Conservation (phyloP, 2,329 filamentous ascomycete species). For the Epichloe sylvatica region DNA sequence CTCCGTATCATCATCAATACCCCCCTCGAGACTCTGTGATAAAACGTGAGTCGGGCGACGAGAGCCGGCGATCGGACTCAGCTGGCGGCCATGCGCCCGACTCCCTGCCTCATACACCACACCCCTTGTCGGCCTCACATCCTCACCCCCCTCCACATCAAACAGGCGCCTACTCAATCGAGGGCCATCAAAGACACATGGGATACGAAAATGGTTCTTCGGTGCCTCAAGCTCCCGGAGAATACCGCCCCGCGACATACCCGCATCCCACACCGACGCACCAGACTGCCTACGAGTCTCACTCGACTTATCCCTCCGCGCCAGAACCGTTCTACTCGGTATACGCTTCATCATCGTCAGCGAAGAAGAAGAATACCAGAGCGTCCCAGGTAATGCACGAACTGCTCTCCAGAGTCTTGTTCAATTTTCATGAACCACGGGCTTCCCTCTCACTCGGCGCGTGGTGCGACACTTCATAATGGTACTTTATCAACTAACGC, state of each 20-base stretch:
- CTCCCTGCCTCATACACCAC: conserved; percentile 18
- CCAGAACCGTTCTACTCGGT: conserved; percentile 26
- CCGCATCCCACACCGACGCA: conserved; percentile 28
- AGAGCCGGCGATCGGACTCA: conserved; percentile 38
- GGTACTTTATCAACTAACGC: too few species aligned
- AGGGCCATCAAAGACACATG: conserved; percentile 38
- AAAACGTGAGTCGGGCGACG: conserved; percentile 42
- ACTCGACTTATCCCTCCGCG: conserved; percentile 16
- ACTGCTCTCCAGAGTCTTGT: not conserved
- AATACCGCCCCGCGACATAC: conserved; percentile 28
- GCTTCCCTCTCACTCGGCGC: not conserved
- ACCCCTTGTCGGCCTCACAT: conserved; percentile 19
- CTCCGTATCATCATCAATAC: conserved; percentile 29
- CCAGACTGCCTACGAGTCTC: conserved; percentile 24
- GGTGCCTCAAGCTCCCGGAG: conserved; percentile 30
- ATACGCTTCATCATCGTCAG: conserved; percentile 27
- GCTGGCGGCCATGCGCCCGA: conserved; percentile 29
- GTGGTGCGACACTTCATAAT: too few species aligned
- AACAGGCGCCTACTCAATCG: conserved; percentile 23
- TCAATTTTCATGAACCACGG: not conserved
- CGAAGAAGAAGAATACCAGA: conserved; percentile 49
- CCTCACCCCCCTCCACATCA: conserved; percentile 15
- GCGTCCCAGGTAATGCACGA: conserved; percentile 41
- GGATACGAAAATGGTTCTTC: conserved; percentile 35
- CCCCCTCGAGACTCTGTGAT: conserved; percentile 37